Conservation (phyloP, 352 stramenopile species). For the Globisporangium orthogonon region DNA sequence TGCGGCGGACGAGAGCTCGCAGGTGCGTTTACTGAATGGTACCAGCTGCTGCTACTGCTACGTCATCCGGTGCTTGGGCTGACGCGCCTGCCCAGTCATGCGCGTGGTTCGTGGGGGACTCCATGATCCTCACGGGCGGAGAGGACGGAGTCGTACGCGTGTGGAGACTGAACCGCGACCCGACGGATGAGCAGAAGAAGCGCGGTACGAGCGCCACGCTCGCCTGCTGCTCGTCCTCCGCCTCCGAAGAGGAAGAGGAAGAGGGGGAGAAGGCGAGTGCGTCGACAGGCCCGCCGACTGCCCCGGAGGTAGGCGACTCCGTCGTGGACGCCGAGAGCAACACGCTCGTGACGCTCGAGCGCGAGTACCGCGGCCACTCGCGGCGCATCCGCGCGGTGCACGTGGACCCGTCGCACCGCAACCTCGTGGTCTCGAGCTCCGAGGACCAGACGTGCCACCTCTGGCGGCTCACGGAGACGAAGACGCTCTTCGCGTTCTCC, state of each 20-base stretch:
- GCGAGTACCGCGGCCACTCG: constrained; percentile 68
- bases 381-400: constrained; percentile 81
- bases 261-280: constrained; percentile 7
- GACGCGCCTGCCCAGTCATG: constrained; percentile 26
- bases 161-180: constrained; percentile 53
- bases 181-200: constrained; percentile 36
- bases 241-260: not conserved
- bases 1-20: constrained; percentile 55
- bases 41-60: no score
- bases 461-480: constrained; percentile 68
- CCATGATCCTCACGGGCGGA: constrained; percentile 71
- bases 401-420: constrained; percentile 74
- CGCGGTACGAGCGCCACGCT: constrained; percentile 37
- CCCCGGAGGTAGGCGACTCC: constrained; percentile 31
- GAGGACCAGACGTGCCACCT: constrained; percentile 77
- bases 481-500: constrained; percentile 58
- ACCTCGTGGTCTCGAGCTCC: constrained; percentile 68
- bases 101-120: constrained; percentile 74
- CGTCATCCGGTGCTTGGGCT: no score
- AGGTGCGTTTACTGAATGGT: constrained; percentile 16
- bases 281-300: not conserved
- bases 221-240: constrained; percentile 9
- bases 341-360: constrained; percentile 55
- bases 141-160: constrained; percentile 76
- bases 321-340: constrained; percentile 28